Base-by-base conservation (phyloP, 495 filamentous ascomycete genomes). In the Aspergillus incahuasiensis region DNA sequence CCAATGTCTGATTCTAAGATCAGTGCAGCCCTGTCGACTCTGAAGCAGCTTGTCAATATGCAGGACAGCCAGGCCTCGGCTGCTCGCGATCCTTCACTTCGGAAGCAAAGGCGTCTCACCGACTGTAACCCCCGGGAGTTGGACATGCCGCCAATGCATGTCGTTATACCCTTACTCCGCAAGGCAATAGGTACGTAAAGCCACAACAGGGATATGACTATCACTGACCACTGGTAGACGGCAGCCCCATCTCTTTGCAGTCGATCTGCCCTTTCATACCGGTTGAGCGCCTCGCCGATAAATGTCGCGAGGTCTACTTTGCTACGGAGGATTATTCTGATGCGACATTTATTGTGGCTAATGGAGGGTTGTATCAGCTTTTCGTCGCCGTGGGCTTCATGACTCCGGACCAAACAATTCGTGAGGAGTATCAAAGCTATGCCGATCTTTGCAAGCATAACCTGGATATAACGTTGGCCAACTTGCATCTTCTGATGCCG, bases 261-360 rank as follows among this genome's bases (percentile, higher is more conserved):
- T 66, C 63, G 6, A 69, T 66, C 24, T 66, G 65, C 42, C 73
- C 73, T 0, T 75, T 75, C 22, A 58, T 83, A 9, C 68, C 74
- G 7, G 55, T 81, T 22, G 77, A 82, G 1, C 74, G 78, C 39
- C 83, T 86, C 47, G 68, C 70, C n/a, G 78, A 81, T n/a, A 75
- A 76, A 46, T 85, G 81, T 56, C 78, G 79, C 5, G 72, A 76
- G 54, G 70, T 86, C 0, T 87, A 82, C 55, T 86, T 86, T 46
- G 71, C 74, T 19, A 80, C 79, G 1, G 80, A 84, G 6, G 78
- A 83, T 15, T 77, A 75, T 56, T 78, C 81, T 2, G 70, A 81
- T 30, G 72, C 78, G 1, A 77, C 75, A 0, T 83, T 82, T 50
- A 78, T 84, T 21, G 68, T 79, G 13, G 77, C 83, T 0, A 83